These are phyloP conservation scores for Ogataea parapolymorpha DNA, from an alignment of 805 yeast species.

Conservation along the genomic window DNA sequence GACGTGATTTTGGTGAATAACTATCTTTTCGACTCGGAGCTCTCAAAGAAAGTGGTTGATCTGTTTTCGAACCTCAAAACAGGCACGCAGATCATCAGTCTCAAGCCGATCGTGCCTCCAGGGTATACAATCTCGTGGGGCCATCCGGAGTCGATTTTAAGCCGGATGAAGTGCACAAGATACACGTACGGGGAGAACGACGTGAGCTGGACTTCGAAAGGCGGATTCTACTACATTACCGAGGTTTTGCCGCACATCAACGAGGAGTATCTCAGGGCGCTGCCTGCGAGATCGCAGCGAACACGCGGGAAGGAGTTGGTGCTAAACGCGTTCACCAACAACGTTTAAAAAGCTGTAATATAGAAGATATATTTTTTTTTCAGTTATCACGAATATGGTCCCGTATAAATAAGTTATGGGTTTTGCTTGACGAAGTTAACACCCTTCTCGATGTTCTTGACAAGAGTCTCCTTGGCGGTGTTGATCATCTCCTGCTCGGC, in stretches of 20 bases:
- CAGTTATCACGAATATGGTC: conserved; percentile 1
- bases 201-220: conserved; percentile 89
- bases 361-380: background rate
- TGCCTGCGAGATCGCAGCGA: conserved; percentile 26
- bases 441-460: conserved; percentile 93
- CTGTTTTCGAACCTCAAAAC: conserved; percentile 61
- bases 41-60: conserved; percentile 63
- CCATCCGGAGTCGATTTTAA: conserved; percentile 54
- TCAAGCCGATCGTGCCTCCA: conserved; percentile 75
- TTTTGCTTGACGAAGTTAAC: conserved; percentile 74
- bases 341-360: conserved; percentile 21
- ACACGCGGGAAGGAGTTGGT: conserved; percentile 17
- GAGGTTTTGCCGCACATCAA: conserved; percentile 47
- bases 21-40: conserved; percentile 73
- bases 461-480: conserved; percentile 83
- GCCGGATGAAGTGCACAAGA: conserved; percentile 59
- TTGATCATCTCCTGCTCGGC: conserved; percentile 84
- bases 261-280: conserved; percentile 31
- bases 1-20: conserved; percentile 79
- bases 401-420: conserved; percentile 40
- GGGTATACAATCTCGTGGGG: conserved; percentile 63
- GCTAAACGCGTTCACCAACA: conserved; percentile 33
- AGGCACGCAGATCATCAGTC: conserved; percentile 76
- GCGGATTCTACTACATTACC: conserved; percentile 74
- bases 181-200: conserved; percentile 63